These are phyloP conservation scores for Beauveria asiatica DNA, from an alignment of 2,329 filamentous ascomycete species.

Conservation along the genomic window DNA sequence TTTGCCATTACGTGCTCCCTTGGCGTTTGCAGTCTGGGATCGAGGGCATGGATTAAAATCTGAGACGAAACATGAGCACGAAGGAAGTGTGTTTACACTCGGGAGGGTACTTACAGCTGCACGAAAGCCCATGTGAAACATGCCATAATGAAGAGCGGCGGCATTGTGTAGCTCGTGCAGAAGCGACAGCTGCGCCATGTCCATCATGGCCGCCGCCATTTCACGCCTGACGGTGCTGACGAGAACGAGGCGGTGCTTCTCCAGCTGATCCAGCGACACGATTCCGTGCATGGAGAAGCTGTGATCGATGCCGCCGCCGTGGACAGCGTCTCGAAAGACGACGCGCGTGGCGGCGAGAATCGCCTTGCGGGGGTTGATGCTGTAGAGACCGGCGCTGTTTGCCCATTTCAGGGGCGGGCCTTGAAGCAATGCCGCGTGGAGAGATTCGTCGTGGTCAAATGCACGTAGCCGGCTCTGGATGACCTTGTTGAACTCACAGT, in stretches of 20 bases:
- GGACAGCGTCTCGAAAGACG: conserved; percentile 21
- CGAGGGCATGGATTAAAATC: conserved; percentile 21
- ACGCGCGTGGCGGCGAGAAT: conserved; percentile 17
- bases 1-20: conserved; percentile 19
- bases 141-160: conserved; percentile 20
- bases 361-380: conserved; percentile 21
- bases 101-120: conserved; percentile 20
- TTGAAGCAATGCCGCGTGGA: neutral
- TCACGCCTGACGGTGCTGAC: conserved; percentile 5
- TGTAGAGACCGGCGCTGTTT: neutral
- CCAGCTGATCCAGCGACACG: conserved; percentile 24
- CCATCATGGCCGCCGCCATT: conserved; percentile 8
- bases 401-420: neutral
- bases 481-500: conserved; percentile 26
- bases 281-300: conserved; percentile 22
- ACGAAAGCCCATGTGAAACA: conserved; percentile 26
- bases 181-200: conserved; percentile 13
- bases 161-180: conserved; percentile 24
- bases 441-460: conserved; percentile 22
- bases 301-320: conserved; percentile 22
- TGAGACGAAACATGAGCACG: conserved; percentile 9
- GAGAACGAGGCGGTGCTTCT: conserved; percentile 21
- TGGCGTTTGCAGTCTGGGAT: conserved; percentile 8
- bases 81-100: neutral
- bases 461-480: conserved; percentile 22